Base-by-base conservation (phyloP, 805 yeast genomes). In the Candida schatavii region DNA sequence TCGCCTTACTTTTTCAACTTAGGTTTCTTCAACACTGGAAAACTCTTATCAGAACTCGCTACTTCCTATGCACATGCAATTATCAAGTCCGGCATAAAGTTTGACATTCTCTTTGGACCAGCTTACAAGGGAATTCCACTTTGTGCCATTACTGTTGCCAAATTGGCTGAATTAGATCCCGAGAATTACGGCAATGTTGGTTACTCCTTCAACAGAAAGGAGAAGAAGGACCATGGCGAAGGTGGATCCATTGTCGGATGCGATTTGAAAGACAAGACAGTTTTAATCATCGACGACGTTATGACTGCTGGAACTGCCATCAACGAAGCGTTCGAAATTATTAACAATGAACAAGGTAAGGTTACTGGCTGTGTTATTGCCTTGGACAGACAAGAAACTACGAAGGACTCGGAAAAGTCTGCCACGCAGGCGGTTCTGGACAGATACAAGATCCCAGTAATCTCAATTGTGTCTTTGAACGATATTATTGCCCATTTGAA, bases 221-320 rank as follows among this genome's bases (percentile, higher is more conserved):
- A 89, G 66, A 85, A 85, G 72, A 91, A 91, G 68, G 97, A 90
- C 60, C 99, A 91, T 60, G 99, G 99, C 43, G 99, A 91, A 70
- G 99, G 98, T 51, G 99, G 99, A 11, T 78, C 78, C 43, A 86
- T 91, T 53, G 98, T 93, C 32, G 99, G 99, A 28, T 80, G 85
- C 35, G 64, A 79, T 4, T 75, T 91, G 54, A 74, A 75, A 46
- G 85, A 77, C 37, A 85, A 90, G 63, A 75, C 75, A 46, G 79
- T 91, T 19, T 70, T 93, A 55, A 87, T 93, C 55, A 88, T 91
- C 47, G 99, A 93, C 64, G 99, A 91, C 57, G 97, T 93, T 33
- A 90, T 91, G 83, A 91, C 98, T 46, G 98, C 98, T 1, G 99
- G 99, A 31, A 93, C 98, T 45, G 98, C 99, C 38, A 89, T 90